Evolutionary conservation across 805 yeast genomes (phyloP), one percentile per base, ranked within the genome.

Genomic region (Zygosaccharomyces gambellarensis): DNA sequence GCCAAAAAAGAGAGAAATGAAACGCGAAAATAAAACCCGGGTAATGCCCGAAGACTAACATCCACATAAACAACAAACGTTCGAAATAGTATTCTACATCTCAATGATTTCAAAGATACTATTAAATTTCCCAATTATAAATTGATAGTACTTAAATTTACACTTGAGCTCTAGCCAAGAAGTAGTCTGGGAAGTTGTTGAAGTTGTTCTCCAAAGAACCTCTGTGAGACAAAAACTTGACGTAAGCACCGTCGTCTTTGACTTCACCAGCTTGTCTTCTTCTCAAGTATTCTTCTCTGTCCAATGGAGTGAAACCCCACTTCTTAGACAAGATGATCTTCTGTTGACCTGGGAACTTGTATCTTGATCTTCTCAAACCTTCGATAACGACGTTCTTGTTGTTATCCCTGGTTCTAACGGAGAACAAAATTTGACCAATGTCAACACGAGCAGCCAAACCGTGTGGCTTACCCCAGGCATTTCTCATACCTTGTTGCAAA

Each of bases 261-360:
- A 94, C 96, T 82, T 92, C 97, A 81, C 96, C 96, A 73, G 89
- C 87, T 76, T 87, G 86, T 82, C 94, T 90, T 80, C 85, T 88
- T 71, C 80, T 82, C 71, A 89, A 80, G 86, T 92, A 94, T 71
- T 94, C 97, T 54, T 80, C 96, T 81, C 99, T 88, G 95, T 92
- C 82, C 73, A 94, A 86, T 77, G 87, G 87, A 78, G 99, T 94
- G 97, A 94, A 94, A 81, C 99, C 99, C 99, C 99, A 94, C 81
- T 94, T 94, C 95, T 94, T 94, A 67, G 99, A 94, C 78, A 94
- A 79, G 72, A 94, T 94, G 74, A 94, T 94, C 84, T 85, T 92
- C 81, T 94, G 99, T 83, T 94, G 99, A 82, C 99, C 99, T 78
- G 99, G 99, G 98, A 94, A 94, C 92, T 94, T 94, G 88, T 94